These are phyloP conservation scores for Lachnum nothofagi DNA, from an alignment of 2,329 filamentous ascomycete species.

Conservation along the genomic window DNA sequence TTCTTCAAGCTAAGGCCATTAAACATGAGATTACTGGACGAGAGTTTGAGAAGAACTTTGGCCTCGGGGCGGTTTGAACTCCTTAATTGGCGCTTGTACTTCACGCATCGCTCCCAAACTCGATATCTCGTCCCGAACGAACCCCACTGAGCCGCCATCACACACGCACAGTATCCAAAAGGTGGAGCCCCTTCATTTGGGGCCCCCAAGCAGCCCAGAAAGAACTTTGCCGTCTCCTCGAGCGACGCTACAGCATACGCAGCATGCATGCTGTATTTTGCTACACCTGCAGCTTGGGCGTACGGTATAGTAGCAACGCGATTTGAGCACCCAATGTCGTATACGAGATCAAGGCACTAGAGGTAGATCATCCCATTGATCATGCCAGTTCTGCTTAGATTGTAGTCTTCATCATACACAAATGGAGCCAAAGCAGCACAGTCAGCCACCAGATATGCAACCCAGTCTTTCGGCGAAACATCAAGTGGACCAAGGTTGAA, in stretches of 20 bases:
- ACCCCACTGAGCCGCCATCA: background rate
- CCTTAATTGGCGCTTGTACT: background rate
- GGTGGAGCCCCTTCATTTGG: background rate
- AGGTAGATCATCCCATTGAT: background rate
- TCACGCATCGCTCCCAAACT: background rate
- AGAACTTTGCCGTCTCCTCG: background rate
- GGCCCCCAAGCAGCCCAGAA: background rate
- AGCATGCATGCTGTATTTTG: background rate
- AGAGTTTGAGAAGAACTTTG: background rate
- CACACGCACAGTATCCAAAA: no score
- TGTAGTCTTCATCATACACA: background rate
- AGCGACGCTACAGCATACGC: background rate
- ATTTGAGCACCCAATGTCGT: background rate
- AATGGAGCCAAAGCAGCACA: background rate
- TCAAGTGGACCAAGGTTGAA: background rate
- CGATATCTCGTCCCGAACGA: background rate
- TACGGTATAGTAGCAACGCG: background rate
- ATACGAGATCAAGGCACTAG: background rate
- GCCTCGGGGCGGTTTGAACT: background rate
- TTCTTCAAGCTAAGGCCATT: background rate
- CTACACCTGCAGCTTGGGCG: background rate
- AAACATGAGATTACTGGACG: background rate
- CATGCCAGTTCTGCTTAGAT: background rate
- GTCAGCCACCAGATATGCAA: background rate
- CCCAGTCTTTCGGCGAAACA: background rate